Evolutionary conservation across 164 flowering plant species (phyloP), one percentile per base, ranked within the genome.

Genomic region (Liriodendron chinense): DNA sequence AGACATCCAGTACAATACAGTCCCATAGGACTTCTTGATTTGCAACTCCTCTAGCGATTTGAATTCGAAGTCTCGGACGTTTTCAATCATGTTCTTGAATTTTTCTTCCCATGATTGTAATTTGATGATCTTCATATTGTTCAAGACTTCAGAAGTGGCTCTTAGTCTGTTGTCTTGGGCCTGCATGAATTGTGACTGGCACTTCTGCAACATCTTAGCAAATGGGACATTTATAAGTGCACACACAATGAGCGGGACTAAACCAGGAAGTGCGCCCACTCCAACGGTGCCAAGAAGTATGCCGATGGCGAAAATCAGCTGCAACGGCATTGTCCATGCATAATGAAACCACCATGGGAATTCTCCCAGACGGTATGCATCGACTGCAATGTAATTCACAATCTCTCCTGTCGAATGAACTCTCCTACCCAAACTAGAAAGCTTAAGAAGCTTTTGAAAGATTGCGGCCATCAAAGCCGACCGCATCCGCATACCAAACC

Each of bases 41-140:
- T 88, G 93, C 6, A 80, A 10, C 75, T 86, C 75, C 3, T 84
- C 14, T 74, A 95, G 63, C 97, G 96, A 91, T 75, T 83, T 87
- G 78, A 92, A 86, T 59, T 93, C 98, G 0, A 1, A 64, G 7
- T 75, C 87, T 18, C 98, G 85, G 7, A 79, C 80, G 16, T 89
- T 86, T 10, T 85, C 87, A 3, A 90, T 83, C 77, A 82, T 65
- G 16, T 22, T 78, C 84, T 81, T 86, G 85, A 95, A 95, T 18
- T 88, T 84, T 5, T 91, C 96, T 76, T 93, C 98, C 98, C 98
- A 95, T 8, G 97, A 89, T 73, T 93, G 98, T 56, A 95, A 72
- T 83, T 93, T 95, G 49, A 95, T 92, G 71, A 93, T 83, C 70
- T 92, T 92, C 96, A 93, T 95, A 74, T 78, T 92, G 86, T 90